Percentiles rank a stretch among this genome's conserved stretches.
Conservation (phyloP, 1,139 yeast genomes). For the Taphrina sp. region DNA sequence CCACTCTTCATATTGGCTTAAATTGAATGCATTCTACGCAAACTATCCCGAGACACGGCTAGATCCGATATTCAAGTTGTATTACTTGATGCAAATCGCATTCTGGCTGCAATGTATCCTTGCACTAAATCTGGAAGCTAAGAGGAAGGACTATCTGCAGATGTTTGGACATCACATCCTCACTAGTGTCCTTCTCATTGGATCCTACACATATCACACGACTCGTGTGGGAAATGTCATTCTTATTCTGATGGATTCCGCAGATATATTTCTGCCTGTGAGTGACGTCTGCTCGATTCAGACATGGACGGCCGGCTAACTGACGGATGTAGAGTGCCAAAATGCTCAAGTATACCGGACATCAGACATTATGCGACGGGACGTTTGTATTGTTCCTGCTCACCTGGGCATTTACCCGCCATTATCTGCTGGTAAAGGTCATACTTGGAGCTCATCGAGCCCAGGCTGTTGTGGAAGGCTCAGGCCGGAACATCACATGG, state of each 20-base stretch:
- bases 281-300: background rate
- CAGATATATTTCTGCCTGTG: slow-evolving; percentile 63
- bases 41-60: slow-evolving; percentile 70
- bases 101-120: slow-evolving; percentile 80
- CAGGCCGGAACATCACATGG: slow-evolving; percentile 41
- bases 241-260: slow-evolving; percentile 76
- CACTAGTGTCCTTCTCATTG: slow-evolving; percentile 64
- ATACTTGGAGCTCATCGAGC: slow-evolving; percentile 47
- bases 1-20: slow-evolving; percentile 44
- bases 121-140: slow-evolving; percentile 71
- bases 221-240: slow-evolving; percentile 78
- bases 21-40: slow-evolving; percentile 49
- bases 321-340: slow-evolving; percentile 56
- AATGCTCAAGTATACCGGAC: slow-evolving; percentile 70
- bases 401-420: slow-evolving; percentile 71
- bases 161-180: slow-evolving; percentile 88
- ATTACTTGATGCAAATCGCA: slow-evolving; percentile 69
- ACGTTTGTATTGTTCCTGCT: slow-evolving; percentile 67
- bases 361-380: slow-evolving; percentile 58
- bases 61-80: slow-evolving; percentile 55
- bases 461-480: slow-evolving; percentile 33
- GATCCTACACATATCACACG: slow-evolving; percentile 71
- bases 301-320: too few species aligned
- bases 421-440: slow-evolving; percentile 68
- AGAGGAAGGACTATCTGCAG: slow-evolving; percentile 77